Conservation (phyloP, 2,329 filamentous ascomycete genomes). For the Penicillium capsulatum region DNA sequence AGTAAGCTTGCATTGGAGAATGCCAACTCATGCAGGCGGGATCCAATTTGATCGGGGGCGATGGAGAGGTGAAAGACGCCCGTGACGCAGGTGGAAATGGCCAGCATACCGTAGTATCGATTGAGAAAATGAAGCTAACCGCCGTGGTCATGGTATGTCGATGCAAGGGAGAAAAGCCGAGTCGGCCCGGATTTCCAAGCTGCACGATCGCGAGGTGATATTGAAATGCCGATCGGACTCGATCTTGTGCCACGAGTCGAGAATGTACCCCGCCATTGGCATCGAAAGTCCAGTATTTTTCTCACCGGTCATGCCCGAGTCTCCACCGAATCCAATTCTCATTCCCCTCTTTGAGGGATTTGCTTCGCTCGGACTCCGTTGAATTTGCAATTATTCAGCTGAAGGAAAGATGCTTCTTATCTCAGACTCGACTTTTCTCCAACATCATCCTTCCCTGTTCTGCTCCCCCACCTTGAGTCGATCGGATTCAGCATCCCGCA, state of each 20-base stretch:
- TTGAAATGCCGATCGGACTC: conserved; percentile 15
- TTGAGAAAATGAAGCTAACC: no score
- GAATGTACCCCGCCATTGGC: neutral
- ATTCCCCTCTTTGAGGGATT: no score
- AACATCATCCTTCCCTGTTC: neutral
- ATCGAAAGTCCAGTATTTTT: neutral
- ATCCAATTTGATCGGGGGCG: no score
- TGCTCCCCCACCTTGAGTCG: conserved; percentile 3
- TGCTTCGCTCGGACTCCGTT: no score
- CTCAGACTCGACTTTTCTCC: no score
- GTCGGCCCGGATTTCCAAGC: conserved; percentile 12
- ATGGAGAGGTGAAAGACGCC: no score
- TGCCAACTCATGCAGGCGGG: no score
- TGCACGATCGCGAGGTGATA: conserved; percentile 15
- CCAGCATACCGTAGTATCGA: conserved; percentile 11
- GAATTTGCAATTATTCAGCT: no score
- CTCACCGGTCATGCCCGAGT: no score
- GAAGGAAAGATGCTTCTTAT: no score
- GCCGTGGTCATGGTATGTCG: no score
- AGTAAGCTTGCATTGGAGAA: conserved; percentile 8
- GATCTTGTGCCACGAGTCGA: conserved; percentile 10
- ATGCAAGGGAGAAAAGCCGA: conserved; percentile 21
- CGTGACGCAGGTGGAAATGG: conserved; percentile 23
- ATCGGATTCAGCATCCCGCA: conserved; percentile 29
- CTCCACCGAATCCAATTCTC: no score